Conservation (phyloP, 139 green algal species). For the Chlamydomonas sphaeroides region DNA sequence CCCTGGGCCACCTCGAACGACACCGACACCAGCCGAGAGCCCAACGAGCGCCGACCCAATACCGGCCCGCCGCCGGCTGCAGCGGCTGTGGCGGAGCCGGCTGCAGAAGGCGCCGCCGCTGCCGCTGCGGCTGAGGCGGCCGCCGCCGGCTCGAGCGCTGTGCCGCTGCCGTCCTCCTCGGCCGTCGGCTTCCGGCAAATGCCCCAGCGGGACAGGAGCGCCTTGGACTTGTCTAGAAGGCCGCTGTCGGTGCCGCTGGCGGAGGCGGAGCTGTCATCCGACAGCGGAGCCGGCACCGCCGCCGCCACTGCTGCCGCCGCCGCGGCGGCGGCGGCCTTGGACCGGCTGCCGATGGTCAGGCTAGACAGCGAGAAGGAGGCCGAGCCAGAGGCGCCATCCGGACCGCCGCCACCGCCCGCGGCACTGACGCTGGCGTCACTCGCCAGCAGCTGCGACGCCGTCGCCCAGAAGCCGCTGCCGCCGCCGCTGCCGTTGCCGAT, state of each 20-base stretch:
- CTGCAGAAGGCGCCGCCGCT: too few species aligned
- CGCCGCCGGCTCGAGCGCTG: not conserved
- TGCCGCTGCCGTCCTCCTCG: slow-evolving; percentile 8
- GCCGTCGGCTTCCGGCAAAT: slow-evolving; percentile 48
- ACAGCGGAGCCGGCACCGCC: not conserved
- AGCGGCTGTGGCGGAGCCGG: not conserved
- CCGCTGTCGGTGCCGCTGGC: slow-evolving; percentile 3
- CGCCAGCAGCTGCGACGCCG: too few species aligned
- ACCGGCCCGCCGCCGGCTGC: not conserved
- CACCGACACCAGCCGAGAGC: slow-evolving; percentile 50
- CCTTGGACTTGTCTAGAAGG: slow-evolving; percentile 19
- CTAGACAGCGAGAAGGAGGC: not conserved
- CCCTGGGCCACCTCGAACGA: slow-evolving; percentile 68
- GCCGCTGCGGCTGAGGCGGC: not conserved
- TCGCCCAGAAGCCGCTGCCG: too few species aligned
- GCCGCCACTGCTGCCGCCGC: slow-evolving; percentile 34
- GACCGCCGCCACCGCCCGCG: too few species aligned
- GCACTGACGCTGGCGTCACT: too few species aligned
- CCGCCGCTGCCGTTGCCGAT: not conserved
- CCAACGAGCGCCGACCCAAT: not conserved
- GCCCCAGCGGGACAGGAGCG: slow-evolving; percentile 57
- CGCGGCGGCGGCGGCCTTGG: slow-evolving; percentile 2
- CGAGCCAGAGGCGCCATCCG: too few species aligned
- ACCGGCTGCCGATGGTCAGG: too few species aligned
- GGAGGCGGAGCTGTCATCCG: not conserved